These are phyloP conservation scores for Pseudozyma flocculosa DNA, from an alignment of 1,284 basidiomycete genomes.

Conservation along the genomic window DNA sequence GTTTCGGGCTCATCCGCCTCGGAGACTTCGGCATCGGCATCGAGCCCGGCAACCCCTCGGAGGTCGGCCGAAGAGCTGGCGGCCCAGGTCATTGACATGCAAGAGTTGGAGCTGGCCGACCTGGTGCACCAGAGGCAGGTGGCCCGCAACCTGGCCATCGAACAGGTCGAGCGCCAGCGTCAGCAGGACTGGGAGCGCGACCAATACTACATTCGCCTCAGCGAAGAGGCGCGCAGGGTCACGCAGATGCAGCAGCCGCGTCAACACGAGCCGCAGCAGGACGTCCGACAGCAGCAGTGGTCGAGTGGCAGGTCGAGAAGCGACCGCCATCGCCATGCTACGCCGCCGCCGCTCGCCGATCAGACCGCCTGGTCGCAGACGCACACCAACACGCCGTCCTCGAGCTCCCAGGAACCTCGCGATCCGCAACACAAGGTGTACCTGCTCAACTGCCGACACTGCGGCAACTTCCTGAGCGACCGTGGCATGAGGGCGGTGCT, in stretches of 20 bases:
- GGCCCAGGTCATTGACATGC: not conserved
- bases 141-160: too few species aligned
- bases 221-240: not conserved
- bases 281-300: not conserved
- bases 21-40: not conserved
- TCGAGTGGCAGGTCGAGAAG: too few species aligned
- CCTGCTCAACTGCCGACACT: constrained; percentile 74
- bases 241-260: not conserved
- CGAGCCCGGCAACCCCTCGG: not conserved
- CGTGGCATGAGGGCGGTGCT: constrained; percentile 84
- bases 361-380: not conserved
- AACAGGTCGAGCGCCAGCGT: not conserved
- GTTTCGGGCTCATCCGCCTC: not conserved
- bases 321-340: not conserved
- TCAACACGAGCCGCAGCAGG: not conserved
- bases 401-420: not conserved
- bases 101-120: not conserved
- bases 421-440: constrained; percentile 67
- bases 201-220: constrained; percentile 1
- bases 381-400: not conserved
- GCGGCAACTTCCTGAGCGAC: constrained; percentile 74
- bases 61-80: not conserved
- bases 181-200: not conserved
- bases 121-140: not conserved
- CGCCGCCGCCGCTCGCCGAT: not conserved